Evolutionary conservation across 352 stramenopile genomes (phyloP).

Genomic region (Phytophthora pistaciae): DNA sequence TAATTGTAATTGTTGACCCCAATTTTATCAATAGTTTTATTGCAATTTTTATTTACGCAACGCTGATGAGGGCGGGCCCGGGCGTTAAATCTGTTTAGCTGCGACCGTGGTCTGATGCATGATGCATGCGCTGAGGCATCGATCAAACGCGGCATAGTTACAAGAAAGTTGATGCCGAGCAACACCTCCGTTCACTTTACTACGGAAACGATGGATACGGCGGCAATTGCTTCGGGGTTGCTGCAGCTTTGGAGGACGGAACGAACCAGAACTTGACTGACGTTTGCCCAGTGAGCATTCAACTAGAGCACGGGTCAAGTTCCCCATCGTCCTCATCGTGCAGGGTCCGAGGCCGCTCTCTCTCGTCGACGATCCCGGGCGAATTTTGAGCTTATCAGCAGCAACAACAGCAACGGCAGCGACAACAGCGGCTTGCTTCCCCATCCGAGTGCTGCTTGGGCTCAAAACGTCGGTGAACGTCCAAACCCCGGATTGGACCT

Average conservation of each 20-base stretch:
- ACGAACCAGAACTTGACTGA: conserved; percentile 10
- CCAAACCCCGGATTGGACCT: conserved; percentile 39
- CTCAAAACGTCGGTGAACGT: background rate
- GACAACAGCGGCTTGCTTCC: background rate
- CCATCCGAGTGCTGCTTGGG: conserved; percentile 1
- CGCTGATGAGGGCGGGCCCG: background rate
- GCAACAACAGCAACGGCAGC: background rate
- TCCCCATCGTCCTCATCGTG: conserved; percentile 39
- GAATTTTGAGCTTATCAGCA: conserved; percentile 5
- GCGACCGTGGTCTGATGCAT: background rate
- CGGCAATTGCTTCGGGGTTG: background rate
- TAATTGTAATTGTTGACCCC: too few relatives aligned
- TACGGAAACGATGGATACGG: background rate
- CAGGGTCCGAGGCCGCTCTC: conserved; percentile 29
- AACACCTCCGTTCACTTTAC: background rate
- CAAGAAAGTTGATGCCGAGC: background rate
- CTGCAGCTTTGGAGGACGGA: conserved; percentile 5
- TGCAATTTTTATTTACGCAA: too few relatives aligned
- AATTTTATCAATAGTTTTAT: too few relatives aligned
- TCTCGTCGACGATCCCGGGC: conserved; percentile 16
- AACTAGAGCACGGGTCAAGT: conserved; percentile 13
- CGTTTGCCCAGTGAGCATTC: conserved; percentile 28
- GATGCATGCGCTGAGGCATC: background rate
- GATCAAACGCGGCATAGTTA: background rate
- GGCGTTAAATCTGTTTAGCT: background rate